Conservation (phyloP, 306 rosid genomes). For the barrel medic (Medicago truncatula) region MtrunA17r5.0-ANR NC_053047.1:39500501-39501000, state of each 20-base stretch:
- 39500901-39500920: neutral
- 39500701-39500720: neutral
- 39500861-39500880: neutral
- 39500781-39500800: neutral
- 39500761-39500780: neutral
- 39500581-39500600: neutral
- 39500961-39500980: conserved; percentile 39
- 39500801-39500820: neutral
- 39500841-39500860: conserved; percentile 18
- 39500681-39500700: neutral
- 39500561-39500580: neutral
- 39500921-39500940: neutral
- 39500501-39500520: neutral
- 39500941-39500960: conserved; percentile 21
- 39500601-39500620: too few species aligned
- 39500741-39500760: conserved; percentile 16
- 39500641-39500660: neutral
- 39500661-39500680: neutral
- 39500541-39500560: neutral
- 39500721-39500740: neutral
- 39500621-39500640: neutral
- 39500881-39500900: neutral
- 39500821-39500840: neutral
- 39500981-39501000: conserved; percentile 27
- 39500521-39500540: neutral